Evolutionary conservation across 768 basidiomycete genomes (phyloP), one percentile per base, ranked within the genome.

Genomic region (Gymnopilus dilepis): DNA sequence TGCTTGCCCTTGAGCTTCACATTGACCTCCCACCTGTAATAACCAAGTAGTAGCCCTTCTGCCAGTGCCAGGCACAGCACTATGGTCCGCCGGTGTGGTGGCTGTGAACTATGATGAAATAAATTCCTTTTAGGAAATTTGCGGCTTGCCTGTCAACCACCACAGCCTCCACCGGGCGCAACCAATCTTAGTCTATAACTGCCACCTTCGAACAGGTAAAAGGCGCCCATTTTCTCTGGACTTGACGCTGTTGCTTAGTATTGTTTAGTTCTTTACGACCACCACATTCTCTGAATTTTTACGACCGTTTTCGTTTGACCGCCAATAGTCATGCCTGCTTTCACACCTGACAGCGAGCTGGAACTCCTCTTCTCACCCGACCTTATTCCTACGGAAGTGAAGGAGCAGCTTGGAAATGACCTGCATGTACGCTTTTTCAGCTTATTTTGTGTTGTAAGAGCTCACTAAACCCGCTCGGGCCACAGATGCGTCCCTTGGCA

Each of bases 401-500:
- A 80, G 58, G 75, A 77, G 3, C 80, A 82, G 59, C 76, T 96
- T 4, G 88, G 86, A 38, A 62, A 80, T 7, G 89, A 87, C 61
- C 78, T 92, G 22, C 90, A 92, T 71, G 90, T 92, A 71, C 63
- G 83, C 77, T 9, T 50, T 26, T 24, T 24, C 9, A 30, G 34
- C 59, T 17, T 3, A 21, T 26, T n/a, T 3, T 1, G 3, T n/a
- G 8, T 22, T 15, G n/a, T 56, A 8, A 42, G 8, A 38, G 56
- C 61, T 47, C 58, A 51, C 33, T 33, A 48, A 42, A 41, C 7
- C 42, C 34, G 21, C 37, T 60, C 40, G 45, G 28, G 13, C 48
- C 65, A 15, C 64, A 97, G 96, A 86, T 98, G 22, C 94, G 97
- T 51, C 97, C 97, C 0, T 82, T 99, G 19, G 87, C 94, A 0